Conservation (phyloP, 2,329 filamentous ascomycete genomes). For the Xenosphaeropsis pyriputrescens region DNA sequence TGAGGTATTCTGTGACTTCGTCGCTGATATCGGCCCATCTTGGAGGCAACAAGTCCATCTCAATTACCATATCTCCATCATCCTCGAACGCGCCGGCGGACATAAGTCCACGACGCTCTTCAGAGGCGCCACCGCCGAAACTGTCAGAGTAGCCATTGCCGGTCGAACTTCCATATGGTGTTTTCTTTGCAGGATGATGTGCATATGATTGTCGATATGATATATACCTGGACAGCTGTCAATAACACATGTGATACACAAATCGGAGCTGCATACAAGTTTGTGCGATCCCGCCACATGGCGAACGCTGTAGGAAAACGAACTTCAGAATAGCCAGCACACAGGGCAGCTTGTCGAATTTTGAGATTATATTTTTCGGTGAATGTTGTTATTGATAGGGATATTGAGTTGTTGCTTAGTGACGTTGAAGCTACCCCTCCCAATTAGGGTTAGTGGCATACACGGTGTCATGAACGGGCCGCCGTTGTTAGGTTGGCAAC, state of each 20-base stretch:
- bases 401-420: no score
- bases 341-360: no score
- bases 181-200: slow-evolving; percentile 82
- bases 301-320: slow-evolving; percentile 27
- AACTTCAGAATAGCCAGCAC: neutral
- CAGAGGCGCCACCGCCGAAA: slow-evolving; percentile 39
- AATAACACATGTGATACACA: slow-evolving; percentile 9
- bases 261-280: slow-evolving; percentile 51
- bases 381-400: no score
- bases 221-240: slow-evolving; percentile 56
- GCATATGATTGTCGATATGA: slow-evolving; percentile 98
- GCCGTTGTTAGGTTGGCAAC: no score
- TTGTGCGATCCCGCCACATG: slow-evolving; percentile 99
- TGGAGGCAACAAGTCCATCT: slow-evolving; percentile 93
- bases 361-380: no score
- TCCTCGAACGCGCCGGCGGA: slow-evolving; percentile 64
- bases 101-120: slow-evolving; percentile 74
- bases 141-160: slow-evolving; percentile 44
- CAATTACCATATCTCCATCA: slow-evolving; percentile 88
- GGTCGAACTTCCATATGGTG: slow-evolving; percentile 36
- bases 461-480: no score
- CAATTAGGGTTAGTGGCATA: no score
- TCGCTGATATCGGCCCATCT: slow-evolving; percentile 94
- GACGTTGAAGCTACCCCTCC: no score
- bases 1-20: slow-evolving; percentile 73